Base-by-base conservation (phyloP, 2,329 filamentous ascomycete species). In the Neocucurbitaria cava region DNA sequence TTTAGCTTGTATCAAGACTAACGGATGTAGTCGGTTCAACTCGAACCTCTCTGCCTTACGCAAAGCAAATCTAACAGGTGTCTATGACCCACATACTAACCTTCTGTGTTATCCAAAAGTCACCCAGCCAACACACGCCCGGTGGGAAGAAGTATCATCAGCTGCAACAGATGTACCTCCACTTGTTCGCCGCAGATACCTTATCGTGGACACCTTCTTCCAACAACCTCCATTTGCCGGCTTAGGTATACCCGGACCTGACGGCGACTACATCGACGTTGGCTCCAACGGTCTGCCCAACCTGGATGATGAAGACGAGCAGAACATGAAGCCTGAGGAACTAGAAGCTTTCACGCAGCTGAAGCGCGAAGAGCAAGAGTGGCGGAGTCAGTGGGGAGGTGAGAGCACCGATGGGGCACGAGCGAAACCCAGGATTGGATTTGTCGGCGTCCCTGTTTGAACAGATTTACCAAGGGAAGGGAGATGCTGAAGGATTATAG, bases 61-160 rank as follows among this genome's bases (percentile, higher is more conserved):
- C 49, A 85, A 84, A 56, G 79, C 83, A 39, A 95, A 90, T 63
- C 81, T 89, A 8, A 78, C 85, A 21, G 95, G 95, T 44, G 85
- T 94, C 49, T 98, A 98, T 76, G 93, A 99, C 68, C 87, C 94
- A 23, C 93, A 98, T 78, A 98, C 95, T 49, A 99, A 99, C 74
- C 78, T 85, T 54, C 89, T 97, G 84, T 91, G 95, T 71, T 96
- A 90, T 71, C 94, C 95, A 0, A 86, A 86, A 58, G 89, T 84
- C 69, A 96, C 92, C 85, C 95, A 99, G 75, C 92, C 95, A 2
- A 95, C 92, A 2, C 90, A 92, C 65, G 92, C 87, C 9, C 88
- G 89, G 55, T 92, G 93, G 80, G 91, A 95, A 76, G 86, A 89
- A 56, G 81, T 96, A 2, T 74, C 83, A 1, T 70, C 78, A n/a